Percentiles rank a stretch among this genome's conserved stretches.
Conservation (phyloP, 2,329 filamentous ascomycete species). For the Cryphonectria carpinicola region DNA sequence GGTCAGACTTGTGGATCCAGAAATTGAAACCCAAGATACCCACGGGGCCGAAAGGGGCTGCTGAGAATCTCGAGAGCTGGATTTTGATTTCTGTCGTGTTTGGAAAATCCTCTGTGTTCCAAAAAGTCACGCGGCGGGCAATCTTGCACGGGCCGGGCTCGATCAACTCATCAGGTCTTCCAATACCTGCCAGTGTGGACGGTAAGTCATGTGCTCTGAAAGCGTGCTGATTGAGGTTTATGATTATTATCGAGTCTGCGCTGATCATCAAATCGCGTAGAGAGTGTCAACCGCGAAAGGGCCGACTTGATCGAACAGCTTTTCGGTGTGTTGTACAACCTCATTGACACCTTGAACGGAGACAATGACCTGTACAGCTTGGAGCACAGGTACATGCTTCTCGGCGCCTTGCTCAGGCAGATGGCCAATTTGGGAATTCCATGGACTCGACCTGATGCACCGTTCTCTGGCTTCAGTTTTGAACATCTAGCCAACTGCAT, state of each 20-base stretch:
- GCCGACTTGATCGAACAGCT: not conserved
- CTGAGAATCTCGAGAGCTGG: not conserved
- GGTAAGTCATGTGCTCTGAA: not conserved
- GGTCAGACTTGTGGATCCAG: not conserved
- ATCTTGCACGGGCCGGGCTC: not conserved
- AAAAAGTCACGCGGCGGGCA: not conserved
- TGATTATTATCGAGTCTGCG: not conserved
- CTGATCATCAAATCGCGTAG: not conserved
- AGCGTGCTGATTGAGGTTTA: not conserved
- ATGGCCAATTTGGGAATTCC: not conserved
- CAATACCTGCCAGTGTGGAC: not conserved
- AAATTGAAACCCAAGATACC: not conserved
- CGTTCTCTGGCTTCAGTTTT: not conserved
- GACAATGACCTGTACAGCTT: not conserved
- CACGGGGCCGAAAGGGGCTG: not conserved
- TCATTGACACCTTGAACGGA: not conserved
- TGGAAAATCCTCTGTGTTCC: not conserved
- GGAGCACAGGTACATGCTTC: not conserved
- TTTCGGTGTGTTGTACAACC: not conserved
- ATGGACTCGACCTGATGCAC: not conserved
- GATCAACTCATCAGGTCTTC: not conserved
- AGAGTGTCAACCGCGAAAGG: not conserved
- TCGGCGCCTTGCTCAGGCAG: not conserved
- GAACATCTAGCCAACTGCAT: not conserved
- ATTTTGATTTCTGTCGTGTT: not conserved